These are phyloP conservation scores for Craterostigma plantagineum DNA, from an alignment of 257 asterid species.

Conservation along the genomic window DNA sequence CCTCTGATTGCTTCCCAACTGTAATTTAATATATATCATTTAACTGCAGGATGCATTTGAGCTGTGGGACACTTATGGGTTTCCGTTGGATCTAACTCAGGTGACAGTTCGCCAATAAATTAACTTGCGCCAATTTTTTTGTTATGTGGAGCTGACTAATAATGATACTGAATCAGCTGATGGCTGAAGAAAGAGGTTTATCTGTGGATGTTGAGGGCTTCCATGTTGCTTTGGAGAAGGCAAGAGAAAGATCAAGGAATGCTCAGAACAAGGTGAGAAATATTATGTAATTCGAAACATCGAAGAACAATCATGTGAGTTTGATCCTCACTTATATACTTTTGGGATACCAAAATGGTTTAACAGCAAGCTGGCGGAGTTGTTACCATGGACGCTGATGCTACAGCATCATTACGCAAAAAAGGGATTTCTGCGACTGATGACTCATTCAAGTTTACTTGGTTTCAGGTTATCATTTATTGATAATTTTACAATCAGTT, in stretches of 20 bases:
- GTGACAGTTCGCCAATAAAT: slow-evolving; percentile 16
- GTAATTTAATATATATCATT: not conserved
- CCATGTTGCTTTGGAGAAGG: slow-evolving; percentile 56
- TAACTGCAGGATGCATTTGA: slow-evolving; percentile 81
- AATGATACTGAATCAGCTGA: slow-evolving; percentile 33
- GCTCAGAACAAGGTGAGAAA: slow-evolving; percentile 74
- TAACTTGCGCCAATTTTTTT: not conserved
- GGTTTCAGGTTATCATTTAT: slow-evolving; percentile 49
- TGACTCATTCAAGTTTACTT: slow-evolving; percentile 63
- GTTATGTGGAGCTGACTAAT: not conserved
- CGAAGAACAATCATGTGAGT: no score
- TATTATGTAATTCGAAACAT: not conserved
- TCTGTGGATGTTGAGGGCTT: slow-evolving; percentile 69
- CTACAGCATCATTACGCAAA: slow-evolving; percentile 62
- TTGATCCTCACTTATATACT: not conserved
- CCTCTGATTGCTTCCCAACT: not conserved
- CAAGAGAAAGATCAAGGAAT: slow-evolving; percentile 87
- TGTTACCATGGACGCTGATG: slow-evolving; percentile 89
- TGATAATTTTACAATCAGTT: no score
- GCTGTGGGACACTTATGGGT: slow-evolving; percentile 94
- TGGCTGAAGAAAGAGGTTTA: slow-evolving; percentile 96
- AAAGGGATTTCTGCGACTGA: slow-evolving; percentile 66
- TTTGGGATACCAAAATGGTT: not conserved
- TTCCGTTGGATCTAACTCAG: slow-evolving; percentile 98
- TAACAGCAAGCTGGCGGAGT: slow-evolving; percentile 61